These are phyloP conservation scores for Forsythia suspensa DNA, from an alignment of 257 asterid genomes.

Conservation along the genomic window DNA sequence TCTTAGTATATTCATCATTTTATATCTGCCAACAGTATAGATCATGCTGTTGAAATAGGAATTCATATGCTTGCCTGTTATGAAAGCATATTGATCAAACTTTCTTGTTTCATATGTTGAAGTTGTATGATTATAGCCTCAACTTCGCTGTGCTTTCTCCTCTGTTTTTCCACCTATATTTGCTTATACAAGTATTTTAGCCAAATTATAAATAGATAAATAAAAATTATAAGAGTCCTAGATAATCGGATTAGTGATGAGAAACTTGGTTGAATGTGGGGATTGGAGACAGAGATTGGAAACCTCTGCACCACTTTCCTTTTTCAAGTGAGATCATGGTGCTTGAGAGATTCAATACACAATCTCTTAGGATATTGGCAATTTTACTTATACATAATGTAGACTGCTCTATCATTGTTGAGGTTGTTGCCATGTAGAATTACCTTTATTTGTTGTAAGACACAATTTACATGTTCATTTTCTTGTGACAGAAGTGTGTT, in stretches of 20 bases:
- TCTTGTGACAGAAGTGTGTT: too few relatives aligned
- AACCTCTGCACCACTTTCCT: slow-evolving; percentile 8
- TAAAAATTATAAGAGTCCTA: background rate
- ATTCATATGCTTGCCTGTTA: too few relatives aligned
- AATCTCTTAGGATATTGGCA: background rate
- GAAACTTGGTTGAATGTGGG: slow-evolving; percentile 14
- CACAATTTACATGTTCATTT: too few relatives aligned
- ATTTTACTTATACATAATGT: background rate
- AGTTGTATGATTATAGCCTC: background rate
- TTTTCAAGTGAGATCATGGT: slow-evolving; percentile 10
- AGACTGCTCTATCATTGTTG: background rate
- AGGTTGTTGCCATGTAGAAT: too few relatives aligned
- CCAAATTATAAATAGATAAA: background rate
- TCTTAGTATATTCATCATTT: too few relatives aligned
- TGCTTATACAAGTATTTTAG: background rate
- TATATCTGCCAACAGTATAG: too few relatives aligned
- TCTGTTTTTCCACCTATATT: background rate
- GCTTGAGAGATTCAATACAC: slow-evolving; percentile 8
- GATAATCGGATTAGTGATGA: slow-evolving; percentile 9
- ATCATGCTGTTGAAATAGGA: too few relatives aligned
- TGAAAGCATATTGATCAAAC: too few relatives aligned
- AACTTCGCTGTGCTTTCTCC: background rate
- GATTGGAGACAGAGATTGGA: background rate
- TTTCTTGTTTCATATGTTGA: too few relatives aligned
- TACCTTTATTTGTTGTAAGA: too few relatives aligned